Evolutionary conservation across 2,329 filamentous ascomycete genomes (phyloP), one percentile per base, ranked within the genome.

Genomic region (Microdochium paspali): DNA sequence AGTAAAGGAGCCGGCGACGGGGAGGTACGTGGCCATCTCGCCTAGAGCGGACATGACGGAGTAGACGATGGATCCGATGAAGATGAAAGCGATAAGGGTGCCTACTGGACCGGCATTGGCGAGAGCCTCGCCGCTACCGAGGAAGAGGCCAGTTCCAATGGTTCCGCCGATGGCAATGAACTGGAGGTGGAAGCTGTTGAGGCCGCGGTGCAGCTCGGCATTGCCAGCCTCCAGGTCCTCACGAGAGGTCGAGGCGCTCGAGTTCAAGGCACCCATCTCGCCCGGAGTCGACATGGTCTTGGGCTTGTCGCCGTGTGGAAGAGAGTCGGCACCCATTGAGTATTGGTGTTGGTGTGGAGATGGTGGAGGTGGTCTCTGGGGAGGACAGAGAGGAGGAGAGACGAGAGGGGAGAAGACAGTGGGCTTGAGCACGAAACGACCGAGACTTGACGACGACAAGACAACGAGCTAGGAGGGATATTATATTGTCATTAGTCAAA

Each of bases 1-100:
- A 25, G 85, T 86, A 61, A 90, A 90, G 35, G 84, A 83, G 49
- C 85, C 87, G 20, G 84, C 72, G 30, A 90, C 80, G 5, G 88
- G 88, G 24, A 90, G 81, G 56, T 82, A 88, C 10, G 86, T 83
- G 10, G 86, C 83, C 74, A 93, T 85, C 66, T 94, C 81, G 45
- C 79, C 79, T 26, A 85, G 68, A 43, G 74, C 74, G 44, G 74
- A 73, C 83, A 91, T 90, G 65, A 90, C 81, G 4, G 81, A 82
- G 69, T 79, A 91, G 44, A 91, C 78, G 49, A 90, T 77, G 15
- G 78, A 72, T 46, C 85, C 87, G 58, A 90, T 75, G 52, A 85
- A 84, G 49, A 78, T 59, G 59, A 85, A 88, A 44, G 80, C 82
- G 53, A 89, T 75, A 44, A 89, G 70, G 31, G 80, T 76, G 25